Conservation (phyloP, 2,329 filamentous ascomycete genomes). For the Ilyonectria sp. region DNA sequence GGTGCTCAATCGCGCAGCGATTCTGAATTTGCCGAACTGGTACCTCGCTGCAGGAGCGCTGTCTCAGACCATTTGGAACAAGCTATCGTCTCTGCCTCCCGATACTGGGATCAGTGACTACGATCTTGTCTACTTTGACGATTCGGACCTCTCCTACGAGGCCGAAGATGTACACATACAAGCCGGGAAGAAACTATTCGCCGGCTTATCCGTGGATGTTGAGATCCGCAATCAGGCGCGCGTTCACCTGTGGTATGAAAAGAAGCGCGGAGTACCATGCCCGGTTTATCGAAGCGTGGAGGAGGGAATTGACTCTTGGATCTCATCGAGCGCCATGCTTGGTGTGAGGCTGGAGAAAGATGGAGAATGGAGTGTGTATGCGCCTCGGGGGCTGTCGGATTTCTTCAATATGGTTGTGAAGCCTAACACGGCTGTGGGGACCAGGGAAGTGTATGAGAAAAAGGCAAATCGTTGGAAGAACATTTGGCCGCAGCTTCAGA, state of each 20-base stretch:
- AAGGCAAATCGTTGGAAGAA: constrained; percentile 51
- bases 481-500: constrained; percentile 47
- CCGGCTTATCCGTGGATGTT: constrained; percentile 48
- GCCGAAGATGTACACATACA: constrained; percentile 54
- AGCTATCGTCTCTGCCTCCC: constrained; percentile 44
- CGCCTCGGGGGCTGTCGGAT: constrained; percentile 53
- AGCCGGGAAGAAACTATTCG: constrained; percentile 47
- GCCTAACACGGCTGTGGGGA: constrained; percentile 50
- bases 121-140: constrained; percentile 55
- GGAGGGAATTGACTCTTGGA: constrained; percentile 52
- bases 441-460: constrained; percentile 47
- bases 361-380: constrained; percentile 52
- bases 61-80: constrained; percentile 57
- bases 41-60: constrained; percentile 54
- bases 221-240: constrained; percentile 57
- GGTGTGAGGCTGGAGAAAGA: constrained; percentile 45
- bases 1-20: constrained; percentile 46
- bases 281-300: constrained; percentile 49
- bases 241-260: constrained; percentile 55
- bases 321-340: constrained; percentile 53
- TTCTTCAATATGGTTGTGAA: constrained; percentile 52
- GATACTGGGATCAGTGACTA: constrained; percentile 55
- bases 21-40: constrained; percentile 52
- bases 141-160: constrained; percentile 53
- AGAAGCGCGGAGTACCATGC: constrained; percentile 50